phyloP scores from a whole-genome alignment of 1,284 basidiomycete species.

The Ceratobasidium sp. region DNA sequence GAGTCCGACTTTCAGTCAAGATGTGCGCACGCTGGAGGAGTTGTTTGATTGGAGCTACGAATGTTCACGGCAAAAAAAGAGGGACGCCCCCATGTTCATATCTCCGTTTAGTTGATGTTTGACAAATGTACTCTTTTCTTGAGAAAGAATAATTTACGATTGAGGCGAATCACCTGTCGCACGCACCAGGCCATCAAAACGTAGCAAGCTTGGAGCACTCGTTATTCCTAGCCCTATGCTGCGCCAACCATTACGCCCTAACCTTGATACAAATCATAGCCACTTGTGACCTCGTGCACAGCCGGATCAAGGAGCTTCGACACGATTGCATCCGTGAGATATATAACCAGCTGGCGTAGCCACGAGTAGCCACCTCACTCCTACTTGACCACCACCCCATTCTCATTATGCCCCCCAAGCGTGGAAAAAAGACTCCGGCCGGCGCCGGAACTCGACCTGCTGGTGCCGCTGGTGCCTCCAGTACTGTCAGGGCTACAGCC shows the following conservation, averaged over 20 bases:
- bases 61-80: background rate
- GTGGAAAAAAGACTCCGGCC: conserved; percentile 24
- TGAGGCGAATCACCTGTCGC: background rate
- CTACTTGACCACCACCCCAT: background rate
- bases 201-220: background rate
- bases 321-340: background rate
- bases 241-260: background rate
- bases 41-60: background rate
- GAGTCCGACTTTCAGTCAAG: too few species aligned
- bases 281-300: background rate
- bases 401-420: conserved; percentile 30
- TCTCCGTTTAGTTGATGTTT: background rate
- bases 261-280: background rate
- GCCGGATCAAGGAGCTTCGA: conserved; percentile 4
- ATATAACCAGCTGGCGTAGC: conserved; percentile 6
- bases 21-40: background rate
- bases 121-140: conserved; percentile 15
- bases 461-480: too few species aligned
- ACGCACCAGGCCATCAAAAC: too few species aligned
- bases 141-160: too few species aligned
- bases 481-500: too few species aligned
- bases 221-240: background rate
- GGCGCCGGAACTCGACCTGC: background rate
- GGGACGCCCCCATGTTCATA: background rate
- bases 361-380: conserved; percentile 35